Evolutionary conservation across 2,329 filamentous ascomycete species (phyloP).

Genomic region (Albifimbria verrucaria): DNA sequence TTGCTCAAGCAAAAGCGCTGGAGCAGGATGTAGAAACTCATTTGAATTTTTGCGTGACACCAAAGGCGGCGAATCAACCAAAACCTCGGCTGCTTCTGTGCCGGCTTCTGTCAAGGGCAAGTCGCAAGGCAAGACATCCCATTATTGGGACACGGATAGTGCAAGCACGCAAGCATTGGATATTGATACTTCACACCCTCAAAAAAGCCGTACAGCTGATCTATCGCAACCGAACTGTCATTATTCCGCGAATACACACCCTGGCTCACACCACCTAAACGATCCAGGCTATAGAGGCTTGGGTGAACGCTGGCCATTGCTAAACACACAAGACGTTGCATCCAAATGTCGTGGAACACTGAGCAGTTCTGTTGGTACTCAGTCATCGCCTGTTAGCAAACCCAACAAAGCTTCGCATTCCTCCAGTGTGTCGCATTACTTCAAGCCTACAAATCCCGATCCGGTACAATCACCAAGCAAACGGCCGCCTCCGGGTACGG

Average conservation of each 20-base stretch:
- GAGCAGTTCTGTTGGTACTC: no score
- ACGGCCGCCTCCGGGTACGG: slow-evolving; percentile 37
- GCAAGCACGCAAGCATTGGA: neutral
- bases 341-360: no score
- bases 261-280: no score
- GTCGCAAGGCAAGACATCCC: slow-evolving; percentile 16
- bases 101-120: slow-evolving; percentile 4
- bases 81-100: neutral
- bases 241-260: no score
- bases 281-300: no score
- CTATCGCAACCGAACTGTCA: no score
- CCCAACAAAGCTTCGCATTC: no score
- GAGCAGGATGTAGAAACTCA: slow-evolving; percentile 17
- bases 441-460: slow-evolving; percentile 15
- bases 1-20: slow-evolving; percentile 24
- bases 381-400: no score
- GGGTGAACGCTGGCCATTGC: no score
- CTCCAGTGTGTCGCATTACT: slow-evolving; percentile 28
- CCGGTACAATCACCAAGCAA: slow-evolving; percentile 16
- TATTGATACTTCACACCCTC: neutral
- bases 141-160: slow-evolving; percentile 22
- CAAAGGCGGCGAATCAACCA: neutral
- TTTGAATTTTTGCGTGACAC: neutral
- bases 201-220: neutral
- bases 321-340: no score